A percentile compares a stretch with the other conserved stretches of the same genome.
Conservation (phyloP, 2,329 filamentous ascomycete species). For the Ophiostoma quercus region DNA sequence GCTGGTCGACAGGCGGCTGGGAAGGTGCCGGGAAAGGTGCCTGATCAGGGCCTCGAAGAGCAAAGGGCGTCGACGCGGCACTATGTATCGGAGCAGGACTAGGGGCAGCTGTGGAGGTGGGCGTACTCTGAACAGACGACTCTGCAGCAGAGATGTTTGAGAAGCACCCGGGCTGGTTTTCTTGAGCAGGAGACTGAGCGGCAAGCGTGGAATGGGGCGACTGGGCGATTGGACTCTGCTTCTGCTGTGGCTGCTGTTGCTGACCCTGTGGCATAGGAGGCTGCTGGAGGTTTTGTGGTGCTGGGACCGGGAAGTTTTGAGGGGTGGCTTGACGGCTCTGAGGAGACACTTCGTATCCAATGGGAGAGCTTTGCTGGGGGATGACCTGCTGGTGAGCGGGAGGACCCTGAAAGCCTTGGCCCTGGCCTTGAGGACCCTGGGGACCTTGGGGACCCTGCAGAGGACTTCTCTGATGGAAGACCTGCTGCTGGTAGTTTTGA, state of each 20-base stretch:
- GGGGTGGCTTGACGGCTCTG: conserved; percentile 22
- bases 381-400: background rate
- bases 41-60: background rate
- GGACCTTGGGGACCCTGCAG: background rate
- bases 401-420: conserved; percentile 6
- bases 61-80: background rate
- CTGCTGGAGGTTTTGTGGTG: conserved; percentile 15
- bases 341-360: conserved; percentile 20
- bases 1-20: background rate
- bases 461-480: background rate
- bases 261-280: background rate
- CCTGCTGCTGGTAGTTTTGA: background rate
- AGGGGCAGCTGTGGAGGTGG: background rate
- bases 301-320: conserved; percentile 16
- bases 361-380: background rate
- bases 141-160: background rate
- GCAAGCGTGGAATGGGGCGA: background rate
- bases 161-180: background rate
- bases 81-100: background rate
- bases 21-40: background rate
- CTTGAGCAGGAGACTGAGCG: background rate
- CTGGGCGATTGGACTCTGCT: background rate
- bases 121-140: background rate
- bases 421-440: background rate
- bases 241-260: background rate